These are phyloP conservation scores for Myxozyma vanderwaltii DNA, from an alignment of 805 yeast genomes.

Conservation along the genomic window DNA sequence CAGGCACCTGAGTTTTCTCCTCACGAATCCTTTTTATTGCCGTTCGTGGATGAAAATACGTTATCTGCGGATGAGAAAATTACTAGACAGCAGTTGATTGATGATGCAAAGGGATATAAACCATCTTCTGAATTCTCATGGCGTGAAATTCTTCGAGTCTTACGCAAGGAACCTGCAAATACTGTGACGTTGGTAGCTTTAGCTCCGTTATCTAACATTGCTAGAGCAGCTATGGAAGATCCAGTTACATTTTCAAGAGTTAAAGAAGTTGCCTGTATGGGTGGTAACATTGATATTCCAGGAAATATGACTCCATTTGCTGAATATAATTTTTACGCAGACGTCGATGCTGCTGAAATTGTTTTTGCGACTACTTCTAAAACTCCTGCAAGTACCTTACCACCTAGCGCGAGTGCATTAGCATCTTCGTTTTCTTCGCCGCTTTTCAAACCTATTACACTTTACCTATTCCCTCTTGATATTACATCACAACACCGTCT, in stretches of 20 bases:
- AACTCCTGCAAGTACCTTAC: constrained; percentile 40
- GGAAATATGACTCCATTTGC: constrained; percentile 49
- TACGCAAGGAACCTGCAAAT: constrained; percentile 42
- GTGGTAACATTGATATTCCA: constrained; percentile 43
- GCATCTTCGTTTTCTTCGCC: constrained; percentile 14
- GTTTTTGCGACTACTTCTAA: constrained; percentile 43
- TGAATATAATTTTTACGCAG: constrained; percentile 49
- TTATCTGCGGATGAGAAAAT: constrained; percentile 16
- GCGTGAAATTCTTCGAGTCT: constrained; percentile 44
- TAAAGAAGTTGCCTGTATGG: constrained; percentile 46
- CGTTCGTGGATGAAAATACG: constrained; percentile 31
- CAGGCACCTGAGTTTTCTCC: constrained; percentile 44
- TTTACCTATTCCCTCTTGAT: constrained; percentile 46
- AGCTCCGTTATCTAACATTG: constrained; percentile 48
- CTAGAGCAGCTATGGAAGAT: constrained; percentile 46
- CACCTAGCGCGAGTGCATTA: constrained; percentile 31
- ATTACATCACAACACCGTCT: constrained; percentile 43
- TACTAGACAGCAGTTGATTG: constrained; percentile 9
- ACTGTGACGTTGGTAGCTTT: constrained; percentile 46
- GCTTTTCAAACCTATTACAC: constrained; percentile 37
- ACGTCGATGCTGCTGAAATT: constrained; percentile 47
- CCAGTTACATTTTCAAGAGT: constrained; percentile 42
- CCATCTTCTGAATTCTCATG: constrained; percentile 40
- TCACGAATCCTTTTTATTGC: constrained; percentile 38
- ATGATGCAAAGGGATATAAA: constrained; percentile 37